These are phyloP conservation scores for Hemileia vastatrix DNA, from an alignment of 1,284 basidiomycete species.

Conservation along the genomic window DNA sequence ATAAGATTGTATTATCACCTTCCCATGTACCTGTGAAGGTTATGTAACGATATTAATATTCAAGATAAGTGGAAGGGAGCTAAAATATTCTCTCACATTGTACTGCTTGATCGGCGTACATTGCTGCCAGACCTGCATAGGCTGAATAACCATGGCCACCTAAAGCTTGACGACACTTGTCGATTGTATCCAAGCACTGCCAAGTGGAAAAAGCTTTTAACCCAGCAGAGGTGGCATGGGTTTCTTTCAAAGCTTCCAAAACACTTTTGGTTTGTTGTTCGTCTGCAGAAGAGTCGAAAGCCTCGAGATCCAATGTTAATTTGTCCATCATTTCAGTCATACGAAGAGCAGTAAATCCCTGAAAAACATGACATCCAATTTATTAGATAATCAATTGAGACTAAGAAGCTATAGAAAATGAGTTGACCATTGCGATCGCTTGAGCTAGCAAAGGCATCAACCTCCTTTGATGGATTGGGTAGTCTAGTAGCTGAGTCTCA, in stretches of 20 bases:
- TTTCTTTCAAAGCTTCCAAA: constrained; percentile 53
- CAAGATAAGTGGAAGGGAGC: constrained; percentile 27
- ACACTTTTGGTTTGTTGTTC: constrained; percentile 42
- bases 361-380: constrained; percentile 23
- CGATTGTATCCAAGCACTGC: constrained; percentile 53
- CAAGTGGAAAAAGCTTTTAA: constrained; percentile 56
- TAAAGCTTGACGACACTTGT: constrained; percentile 52
- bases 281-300: constrained; percentile 47
- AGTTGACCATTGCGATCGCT: constrained; percentile 53
- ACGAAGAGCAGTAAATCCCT: constrained; percentile 10
- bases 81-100: constrained; percentile 44
- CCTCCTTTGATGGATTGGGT: constrained; percentile 55
- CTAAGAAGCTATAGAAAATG: constrained; percentile 41
- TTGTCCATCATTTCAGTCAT: constrained; percentile 44
- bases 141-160: constrained; percentile 55
- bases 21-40: constrained; percentile 35
- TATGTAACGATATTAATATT: not conserved
- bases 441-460: constrained; percentile 53
- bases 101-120: constrained; percentile 52
- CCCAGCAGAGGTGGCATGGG: constrained; percentile 53
- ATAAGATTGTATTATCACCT: constrained; percentile 44
- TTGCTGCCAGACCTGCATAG: constrained; percentile 51
- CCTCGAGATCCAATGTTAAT: constrained; percentile 50
- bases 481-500: constrained; percentile 54
- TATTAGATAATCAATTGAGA: too few species aligned